Conservation (phyloP, 805 yeast species). For the Metschnikowia vanudenii region DNA sequence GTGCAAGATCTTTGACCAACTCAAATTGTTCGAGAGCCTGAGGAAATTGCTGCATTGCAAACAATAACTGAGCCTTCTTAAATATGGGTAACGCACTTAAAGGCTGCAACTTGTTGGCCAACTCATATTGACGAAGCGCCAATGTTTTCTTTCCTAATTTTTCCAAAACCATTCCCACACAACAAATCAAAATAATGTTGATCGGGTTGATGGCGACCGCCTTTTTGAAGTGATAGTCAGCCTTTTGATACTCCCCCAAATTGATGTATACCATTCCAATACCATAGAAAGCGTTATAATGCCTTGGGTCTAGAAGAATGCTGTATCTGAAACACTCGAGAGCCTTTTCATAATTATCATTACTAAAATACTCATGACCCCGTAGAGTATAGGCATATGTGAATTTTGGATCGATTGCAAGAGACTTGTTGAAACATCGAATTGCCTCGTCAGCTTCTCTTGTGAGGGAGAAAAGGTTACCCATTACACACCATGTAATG, state of each 20-base stretch:
- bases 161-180: slow-evolving; percentile 91
- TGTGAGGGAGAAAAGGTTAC: slow-evolving; percentile 80
- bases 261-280: slow-evolving; percentile 91
- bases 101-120: slow-evolving; percentile 84
- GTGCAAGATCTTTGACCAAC: slow-evolving; percentile 69
- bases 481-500: slow-evolving; percentile 89
- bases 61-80: slow-evolving; percentile 80
- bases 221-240: slow-evolving; percentile 82
- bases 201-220: slow-evolving; percentile 89
- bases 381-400: slow-evolving; percentile 89
- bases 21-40: slow-evolving; percentile 76
- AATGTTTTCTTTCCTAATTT: slow-evolving; percentile 63
- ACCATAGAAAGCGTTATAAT: slow-evolving; percentile 94
- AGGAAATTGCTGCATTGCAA: slow-evolving; percentile 66
- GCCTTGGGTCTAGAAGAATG: slow-evolving; percentile 70
- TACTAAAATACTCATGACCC: slow-evolving; percentile 88
- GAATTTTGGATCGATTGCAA: slow-evolving; percentile 61
- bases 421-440: slow-evolving; percentile 79
- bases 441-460: slow-evolving; percentile 89
- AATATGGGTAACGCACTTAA: slow-evolving; percentile 80
- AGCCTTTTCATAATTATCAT: slow-evolving; percentile 89
- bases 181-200: slow-evolving; percentile 84
- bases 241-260: slow-evolving; percentile 77
- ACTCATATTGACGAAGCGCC: slow-evolving; percentile 78
- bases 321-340: slow-evolving; percentile 79